Evolutionary conservation across 176 grass and related monocot genomes (phyloP).

Genomic region (Avena insularis): DNA sequence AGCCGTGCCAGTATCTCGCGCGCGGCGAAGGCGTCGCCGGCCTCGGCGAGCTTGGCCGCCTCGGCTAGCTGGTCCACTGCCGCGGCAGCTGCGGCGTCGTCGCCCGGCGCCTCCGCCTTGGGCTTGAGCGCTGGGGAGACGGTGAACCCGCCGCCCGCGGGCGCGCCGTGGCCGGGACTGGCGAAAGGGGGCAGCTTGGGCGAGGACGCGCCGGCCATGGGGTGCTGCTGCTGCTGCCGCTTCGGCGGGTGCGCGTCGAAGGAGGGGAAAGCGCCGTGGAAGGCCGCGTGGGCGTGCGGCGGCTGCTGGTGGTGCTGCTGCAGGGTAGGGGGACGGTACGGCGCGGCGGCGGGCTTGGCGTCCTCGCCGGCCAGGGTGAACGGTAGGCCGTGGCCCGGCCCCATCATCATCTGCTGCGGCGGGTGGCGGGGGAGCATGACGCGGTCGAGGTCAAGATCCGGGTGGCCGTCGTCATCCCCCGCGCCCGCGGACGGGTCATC

Average conservation of each 20-base stretch:
- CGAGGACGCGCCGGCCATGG: constrained; percentile 25
- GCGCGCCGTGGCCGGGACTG: not conserved
- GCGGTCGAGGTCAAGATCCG: constrained; percentile 33
- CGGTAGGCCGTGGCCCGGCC: constrained; percentile 27
- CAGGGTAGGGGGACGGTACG: not conserved
- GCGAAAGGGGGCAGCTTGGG: constrained; percentile 51
- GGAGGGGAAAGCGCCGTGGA: constrained; percentile 23
- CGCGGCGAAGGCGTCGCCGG: constrained; percentile 51
- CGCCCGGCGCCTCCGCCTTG: constrained; percentile 20
- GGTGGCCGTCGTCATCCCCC: not conserved
- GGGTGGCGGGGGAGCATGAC: constrained; percentile 36
- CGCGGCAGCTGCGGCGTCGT: constrained; percentile 12
- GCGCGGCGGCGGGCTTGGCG: constrained; percentile 6
- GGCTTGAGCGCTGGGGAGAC: constrained; percentile 22
- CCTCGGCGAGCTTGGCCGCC: constrained; percentile 48
- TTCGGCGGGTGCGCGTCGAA: constrained; percentile 18
- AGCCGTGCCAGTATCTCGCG: constrained; percentile 91
- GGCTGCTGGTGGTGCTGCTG: constrained; percentile 31
- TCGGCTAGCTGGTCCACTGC: constrained; percentile 46
- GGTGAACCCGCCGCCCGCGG: not conserved
- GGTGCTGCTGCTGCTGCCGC: constrained; percentile 35
- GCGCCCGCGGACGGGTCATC: not conserved
- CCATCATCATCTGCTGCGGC: constrained; percentile 17
- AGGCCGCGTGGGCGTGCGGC: constrained; percentile 17
- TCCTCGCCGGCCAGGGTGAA: constrained; percentile 46